Percentiles rank a stretch among this genome's conserved stretches.
phyloP scores from a whole-genome alignment of 1,284 basidiomycete species.

The Ceratorhiza oryzae-sativae region DNA sequence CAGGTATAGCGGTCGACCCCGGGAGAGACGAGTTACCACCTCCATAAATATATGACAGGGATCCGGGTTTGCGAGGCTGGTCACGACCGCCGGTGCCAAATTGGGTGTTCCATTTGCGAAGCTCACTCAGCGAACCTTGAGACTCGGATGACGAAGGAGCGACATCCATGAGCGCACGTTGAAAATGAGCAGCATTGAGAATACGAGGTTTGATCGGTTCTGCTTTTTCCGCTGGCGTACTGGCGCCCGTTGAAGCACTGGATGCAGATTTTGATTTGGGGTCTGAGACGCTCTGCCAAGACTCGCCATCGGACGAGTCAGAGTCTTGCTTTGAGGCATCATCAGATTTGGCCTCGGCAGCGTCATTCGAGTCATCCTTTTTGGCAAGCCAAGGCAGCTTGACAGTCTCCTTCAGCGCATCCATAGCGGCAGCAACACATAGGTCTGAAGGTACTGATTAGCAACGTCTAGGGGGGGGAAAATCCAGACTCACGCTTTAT shows the following conservation, averaged over 20 bases:
- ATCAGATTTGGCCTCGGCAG: neutral
- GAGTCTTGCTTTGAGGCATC: neutral
- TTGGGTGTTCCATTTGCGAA: conserved; percentile 91
- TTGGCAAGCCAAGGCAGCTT: conserved; percentile 69
- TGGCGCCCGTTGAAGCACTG: neutral
- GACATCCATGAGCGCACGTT: conserved; percentile 82
- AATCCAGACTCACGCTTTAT: conserved; percentile 74
- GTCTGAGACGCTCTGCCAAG: neutral
- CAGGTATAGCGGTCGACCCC: neutral
- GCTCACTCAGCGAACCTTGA: conserved; percentile 76
- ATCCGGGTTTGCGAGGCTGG: neutral
- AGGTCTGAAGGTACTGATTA: conserved; percentile 74
- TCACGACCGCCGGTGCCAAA: conserved; percentile 68
- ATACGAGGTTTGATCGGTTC: conserved; percentile 50
- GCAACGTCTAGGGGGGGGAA: conserved; percentile 31
- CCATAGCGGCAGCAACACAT: conserved; percentile 88
- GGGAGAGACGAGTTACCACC: neutral
- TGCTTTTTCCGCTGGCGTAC: conserved; percentile 43
- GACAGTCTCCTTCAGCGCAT: conserved; percentile 85
- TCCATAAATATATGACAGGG: neutral
- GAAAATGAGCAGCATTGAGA: conserved; percentile 71
- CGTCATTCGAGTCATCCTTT: conserved; percentile 1
- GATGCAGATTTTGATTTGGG: neutral
- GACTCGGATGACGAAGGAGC: conserved; percentile 85
- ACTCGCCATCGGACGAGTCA: neutral